Evolutionary conservation across 2,329 filamentous ascomycete genomes (phyloP).

Genomic region (Hymenotorrendiella dingleyae): DNA sequence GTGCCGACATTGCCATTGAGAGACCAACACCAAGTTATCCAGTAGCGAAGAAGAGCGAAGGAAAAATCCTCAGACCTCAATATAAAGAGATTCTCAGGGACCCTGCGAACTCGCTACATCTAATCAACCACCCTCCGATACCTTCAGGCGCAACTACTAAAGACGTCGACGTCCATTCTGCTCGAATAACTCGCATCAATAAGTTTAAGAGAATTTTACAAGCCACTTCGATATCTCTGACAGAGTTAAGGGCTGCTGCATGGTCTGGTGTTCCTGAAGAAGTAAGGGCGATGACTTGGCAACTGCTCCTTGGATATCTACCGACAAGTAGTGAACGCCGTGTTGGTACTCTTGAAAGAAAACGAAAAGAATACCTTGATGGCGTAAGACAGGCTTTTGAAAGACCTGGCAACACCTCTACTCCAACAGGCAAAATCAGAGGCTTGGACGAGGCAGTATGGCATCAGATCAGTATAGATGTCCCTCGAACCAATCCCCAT

Average conservation of each 20-base stretch:
- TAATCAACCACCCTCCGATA: slow-evolving; percentile 80
- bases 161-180: slow-evolving; percentile 78
- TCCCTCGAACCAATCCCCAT: slow-evolving; percentile 92
- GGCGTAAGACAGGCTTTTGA: slow-evolving; percentile 73
- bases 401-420: slow-evolving; percentile 47
- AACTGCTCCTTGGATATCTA: slow-evolving; percentile 87
- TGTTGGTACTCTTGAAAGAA: slow-evolving; percentile 83
- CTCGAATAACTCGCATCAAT: slow-evolving; percentile 89
- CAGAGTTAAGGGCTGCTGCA: slow-evolving; percentile 76
- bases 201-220: slow-evolving; percentile 97
- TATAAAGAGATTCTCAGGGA: slow-evolving; percentile 92
- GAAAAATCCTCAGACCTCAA: slow-evolving; percentile 92
- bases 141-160: slow-evolving; percentile 71
- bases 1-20: slow-evolving; percentile 90
- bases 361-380: slow-evolving; percentile 93
- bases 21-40: slow-evolving; percentile 78
- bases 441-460: slow-evolving; percentile 95
- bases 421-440: slow-evolving; percentile 42
- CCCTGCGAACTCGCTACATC: slow-evolving; percentile 88
- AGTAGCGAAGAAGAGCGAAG: slow-evolving; percentile 80
- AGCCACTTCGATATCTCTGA: slow-evolving; percentile 78
- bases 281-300: slow-evolving; percentile 98
- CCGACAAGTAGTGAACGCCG: slow-evolving; percentile 94
- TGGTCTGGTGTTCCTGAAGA: slow-evolving; percentile 96
- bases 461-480: slow-evolving; percentile 99